phyloP scores from a whole-genome alignment of 306 rosid species.

The Carpinus viminea region DNA sequence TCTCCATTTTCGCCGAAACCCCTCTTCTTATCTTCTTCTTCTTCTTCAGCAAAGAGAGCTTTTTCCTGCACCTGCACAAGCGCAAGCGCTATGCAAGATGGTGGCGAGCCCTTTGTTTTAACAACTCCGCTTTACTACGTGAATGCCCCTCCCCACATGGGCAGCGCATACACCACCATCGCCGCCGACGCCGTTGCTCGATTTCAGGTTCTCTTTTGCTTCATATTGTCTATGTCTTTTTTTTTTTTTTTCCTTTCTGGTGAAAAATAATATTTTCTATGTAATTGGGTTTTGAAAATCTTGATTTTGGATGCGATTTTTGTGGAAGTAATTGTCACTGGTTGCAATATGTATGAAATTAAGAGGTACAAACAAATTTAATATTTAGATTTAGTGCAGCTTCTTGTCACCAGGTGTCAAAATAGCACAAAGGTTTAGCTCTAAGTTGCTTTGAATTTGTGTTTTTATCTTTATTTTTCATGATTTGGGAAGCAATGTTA shows the following conservation, averaged over 20 bases:
- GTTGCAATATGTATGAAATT: not conserved
- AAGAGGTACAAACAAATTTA: not conserved
- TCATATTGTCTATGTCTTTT: not conserved
- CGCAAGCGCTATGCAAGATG: constrained; percentile 1
- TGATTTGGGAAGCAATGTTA: not conserved
- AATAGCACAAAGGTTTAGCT: not conserved
- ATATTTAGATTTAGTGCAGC: not conserved
- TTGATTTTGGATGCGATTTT: not conserved
- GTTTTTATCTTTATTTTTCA: not conserved
- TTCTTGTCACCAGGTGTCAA: not conserved
- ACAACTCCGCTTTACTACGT: constrained; percentile 97
- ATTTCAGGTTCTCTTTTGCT: constrained; percentile 60
- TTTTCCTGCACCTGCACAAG: constrained; percentile 46
- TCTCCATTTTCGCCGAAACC: constrained; percentile 39
- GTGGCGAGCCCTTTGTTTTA: constrained; percentile 61
- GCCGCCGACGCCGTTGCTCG: constrained; percentile 98
- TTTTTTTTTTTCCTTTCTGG: not conserved
- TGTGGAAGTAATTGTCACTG: not conserved
- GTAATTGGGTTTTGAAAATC: constrained; percentile 6
- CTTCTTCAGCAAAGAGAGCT: constrained; percentile 32
- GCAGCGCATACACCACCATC: constrained; percentile 96
- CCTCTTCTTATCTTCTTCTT: constrained; percentile 7
- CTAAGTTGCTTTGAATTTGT: not conserved
- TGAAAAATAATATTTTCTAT: not conserved
- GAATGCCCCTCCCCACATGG: constrained; percentile 98